These are phyloP conservation scores for Aspergillus floridensis DNA, from an alignment of 2,329 filamentous ascomycete genomes.

Conservation along the genomic window DNA sequence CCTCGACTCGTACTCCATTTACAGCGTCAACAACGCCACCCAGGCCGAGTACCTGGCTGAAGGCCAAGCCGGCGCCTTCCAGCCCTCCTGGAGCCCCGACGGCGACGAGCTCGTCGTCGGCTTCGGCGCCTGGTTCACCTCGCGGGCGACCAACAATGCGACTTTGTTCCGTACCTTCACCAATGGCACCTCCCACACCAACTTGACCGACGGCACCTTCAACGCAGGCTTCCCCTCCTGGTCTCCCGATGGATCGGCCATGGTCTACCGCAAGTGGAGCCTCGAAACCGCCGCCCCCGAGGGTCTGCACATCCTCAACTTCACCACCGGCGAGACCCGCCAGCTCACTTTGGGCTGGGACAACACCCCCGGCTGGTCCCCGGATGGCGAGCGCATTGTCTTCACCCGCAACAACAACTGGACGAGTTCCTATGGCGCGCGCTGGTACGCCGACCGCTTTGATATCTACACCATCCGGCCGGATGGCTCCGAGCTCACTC, in stretches of 20 bases:
- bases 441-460: slow-evolving; percentile 21
- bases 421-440: slow-evolving; percentile 18
- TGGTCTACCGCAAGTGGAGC: slow-evolving; percentile 40
- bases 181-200: slow-evolving; percentile 27
- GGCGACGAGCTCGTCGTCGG: slow-evolving; percentile 41
- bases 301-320: slow-evolving; percentile 33
- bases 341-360: slow-evolving; percentile 40
- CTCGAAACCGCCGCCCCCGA: slow-evolving; percentile 15
- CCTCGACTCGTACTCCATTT: slow-evolving; percentile 1
- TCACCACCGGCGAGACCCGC: slow-evolving; percentile 26
- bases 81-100: slow-evolving; percentile 41
- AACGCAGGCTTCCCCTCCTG: slow-evolving; percentile 44
- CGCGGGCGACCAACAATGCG: slow-evolving; percentile 21
- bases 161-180: background rate
- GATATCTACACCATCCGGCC: slow-evolving; percentile 45
- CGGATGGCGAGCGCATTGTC: slow-evolving; percentile 40
- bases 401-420: slow-evolving; percentile 38
- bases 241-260: slow-evolving; percentile 35
- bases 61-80: slow-evolving; percentile 13
- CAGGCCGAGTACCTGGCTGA: background rate
- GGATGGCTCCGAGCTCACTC: slow-evolving; percentile 38
- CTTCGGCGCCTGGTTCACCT: slow-evolving; percentile 42
- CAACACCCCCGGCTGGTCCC: slow-evolving; percentile 42
- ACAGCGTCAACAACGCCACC: slow-evolving; percentile 1
- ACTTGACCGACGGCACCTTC: slow-evolving; percentile 33